phyloP scores from a whole-genome alignment of 495 filamentous ascomycete genomes.

The Collariella sp. region DNA sequence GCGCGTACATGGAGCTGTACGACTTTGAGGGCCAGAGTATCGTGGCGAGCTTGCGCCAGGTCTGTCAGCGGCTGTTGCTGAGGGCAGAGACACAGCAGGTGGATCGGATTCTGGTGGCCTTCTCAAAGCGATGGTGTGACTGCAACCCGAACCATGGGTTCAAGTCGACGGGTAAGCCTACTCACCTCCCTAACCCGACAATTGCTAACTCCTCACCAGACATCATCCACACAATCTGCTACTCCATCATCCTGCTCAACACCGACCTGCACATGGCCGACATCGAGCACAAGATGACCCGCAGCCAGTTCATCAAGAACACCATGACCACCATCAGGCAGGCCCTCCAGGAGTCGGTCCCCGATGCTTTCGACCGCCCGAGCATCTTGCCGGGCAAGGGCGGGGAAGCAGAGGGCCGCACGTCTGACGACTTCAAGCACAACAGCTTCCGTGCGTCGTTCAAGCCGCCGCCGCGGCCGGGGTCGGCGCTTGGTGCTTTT shows the following conservation, averaged over 20 bases:
- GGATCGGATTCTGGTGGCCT: conserved; percentile 82
- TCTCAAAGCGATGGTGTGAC: conserved; percentile 82
- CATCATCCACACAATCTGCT: conserved; percentile 94
- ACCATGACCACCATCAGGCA: conserved; percentile 83
- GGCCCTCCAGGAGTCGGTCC: conserved; percentile 59
- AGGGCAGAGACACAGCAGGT: conserved; percentile 95
- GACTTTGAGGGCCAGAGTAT: conserved; percentile 80
- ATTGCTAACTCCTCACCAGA: conserved; percentile 40
- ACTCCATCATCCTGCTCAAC: conserved; percentile 89
- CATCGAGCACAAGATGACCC: conserved; percentile 93
- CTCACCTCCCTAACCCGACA: neutral
- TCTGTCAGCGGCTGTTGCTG: conserved; percentile 76
- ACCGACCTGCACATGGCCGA: conserved; percentile 93
- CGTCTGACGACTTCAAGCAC: conserved; percentile 38
- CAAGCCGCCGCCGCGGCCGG: conserved; percentile 38
- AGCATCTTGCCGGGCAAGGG: conserved; percentile 38
- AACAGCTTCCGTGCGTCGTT: conserved; percentile 39
- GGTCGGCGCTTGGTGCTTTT: conserved; percentile 34
- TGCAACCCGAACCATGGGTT: conserved; percentile 95
- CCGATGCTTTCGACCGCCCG: conserved; percentile 54
- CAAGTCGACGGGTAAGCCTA: conserved; percentile 65
- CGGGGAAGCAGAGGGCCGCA: conserved; percentile 22
- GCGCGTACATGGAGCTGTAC: conserved; percentile 87
- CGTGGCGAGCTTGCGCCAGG: conserved; percentile 62
- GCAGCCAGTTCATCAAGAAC: conserved; percentile 89